Evolutionary conservation across 805 yeast genomes (phyloP), one percentile per base, ranked within the genome.

Genomic region (Kuraishia ogatae): DNA sequence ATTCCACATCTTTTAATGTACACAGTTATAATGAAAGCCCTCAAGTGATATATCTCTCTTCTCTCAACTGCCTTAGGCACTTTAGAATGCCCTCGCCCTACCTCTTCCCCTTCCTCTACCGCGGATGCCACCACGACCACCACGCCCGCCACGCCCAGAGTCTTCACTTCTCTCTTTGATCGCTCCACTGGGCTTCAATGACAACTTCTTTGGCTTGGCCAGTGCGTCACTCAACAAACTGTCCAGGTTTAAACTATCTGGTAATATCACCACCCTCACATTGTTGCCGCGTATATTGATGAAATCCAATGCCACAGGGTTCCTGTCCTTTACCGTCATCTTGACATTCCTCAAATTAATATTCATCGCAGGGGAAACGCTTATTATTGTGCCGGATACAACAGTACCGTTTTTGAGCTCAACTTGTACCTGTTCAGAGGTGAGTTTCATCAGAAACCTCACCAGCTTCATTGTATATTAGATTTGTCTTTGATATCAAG

Each of bases 311-410:
- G 79, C 70, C 47, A 83, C 78, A 0, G 96, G 87, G 54, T 83
- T 88, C 55, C 88, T 82, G 65, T 84, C 79, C 55, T 79, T 81
- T 50, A 87, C 78, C 2, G 92, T 83, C 79, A 93, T 83, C 61
- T 85, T 87, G 51, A 89, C 93, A 60, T 87, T 87, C 62, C 87
- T 83, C 58, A 92, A 69, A 3, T 89, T 83, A 50, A 92, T 83
- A 69, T 92, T 92, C 98, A 92, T 92, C 59, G 87, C 80, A 26
- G 97, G 97, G 2, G 96, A 78, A 48, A 94, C 96, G 6, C 91
- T 82, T 48, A 87, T 82, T 24, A 93, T 74, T 15, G 92, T 88
- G 0, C 98, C 98, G 62, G 87, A 81, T 5, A 93, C 81, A 4
- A 89, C 78, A 3, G 93, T 88, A 47, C 97, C 97, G 69, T 93